Evolutionary conservation across 2,329 filamentous ascomycete genomes (phyloP).

Genomic region (Monosporascus ibericus): DNA sequence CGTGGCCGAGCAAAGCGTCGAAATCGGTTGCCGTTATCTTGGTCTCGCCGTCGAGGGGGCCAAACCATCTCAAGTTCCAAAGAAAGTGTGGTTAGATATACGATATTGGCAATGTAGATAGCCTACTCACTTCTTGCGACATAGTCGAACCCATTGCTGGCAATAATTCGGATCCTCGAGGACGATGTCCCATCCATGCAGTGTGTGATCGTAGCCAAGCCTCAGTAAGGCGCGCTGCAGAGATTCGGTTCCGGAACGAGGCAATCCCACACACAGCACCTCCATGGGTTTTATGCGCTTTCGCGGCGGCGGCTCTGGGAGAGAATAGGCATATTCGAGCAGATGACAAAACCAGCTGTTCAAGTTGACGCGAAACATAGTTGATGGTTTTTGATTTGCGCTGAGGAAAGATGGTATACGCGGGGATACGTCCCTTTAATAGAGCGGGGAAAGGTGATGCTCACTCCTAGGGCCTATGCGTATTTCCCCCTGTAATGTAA

Average conservation of each 20-base stretch:
- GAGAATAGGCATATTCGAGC: constrained; percentile 14
- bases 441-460: too few species aligned
- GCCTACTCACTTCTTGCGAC: constrained; percentile 17
- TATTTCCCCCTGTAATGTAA: too few species aligned
- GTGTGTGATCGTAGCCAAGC: constrained; percentile 28
- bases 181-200: constrained; percentile 28
- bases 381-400: too few species aligned
- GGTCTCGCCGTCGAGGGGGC: constrained; percentile 5
- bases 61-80: constrained; percentile 7
- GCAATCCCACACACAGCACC: constrained; percentile 27
- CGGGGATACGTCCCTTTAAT: too few species aligned
- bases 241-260: constrained; percentile 29
- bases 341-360: constrained; percentile 10
- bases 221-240: constrained; percentile 25
- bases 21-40: constrained; percentile 18
- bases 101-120: too few species aligned
- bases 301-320: constrained; percentile 15
- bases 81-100: too few species aligned
- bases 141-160: constrained; percentile 17
- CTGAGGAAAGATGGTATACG: too few species aligned
- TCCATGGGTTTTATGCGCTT: constrained; percentile 28
- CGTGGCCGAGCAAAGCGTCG: constrained; percentile 22
- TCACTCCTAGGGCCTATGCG: too few species aligned
- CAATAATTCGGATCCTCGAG: constrained; percentile 20
- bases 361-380: not conserved